A percentile compares a stretch with the other conserved stretches of the same genome.
Evolutionary conservation across 768 basidiomycete genomes (phyloP).

Genomic region (Terana coerulea): DNA sequence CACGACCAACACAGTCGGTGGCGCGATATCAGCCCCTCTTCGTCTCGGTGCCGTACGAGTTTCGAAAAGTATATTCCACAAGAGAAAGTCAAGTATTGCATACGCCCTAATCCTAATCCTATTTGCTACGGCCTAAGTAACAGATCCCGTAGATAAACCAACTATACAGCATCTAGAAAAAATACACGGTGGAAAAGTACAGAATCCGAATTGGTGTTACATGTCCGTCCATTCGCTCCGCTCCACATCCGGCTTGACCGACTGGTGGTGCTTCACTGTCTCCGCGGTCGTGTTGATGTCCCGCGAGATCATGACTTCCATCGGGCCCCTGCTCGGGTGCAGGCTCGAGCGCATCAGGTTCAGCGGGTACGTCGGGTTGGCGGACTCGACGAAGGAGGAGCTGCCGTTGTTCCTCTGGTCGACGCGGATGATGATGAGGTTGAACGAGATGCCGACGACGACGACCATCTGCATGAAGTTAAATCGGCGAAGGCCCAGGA

Average conservation of each 20-base stretch:
- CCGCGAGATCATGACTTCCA: conserved; percentile 9
- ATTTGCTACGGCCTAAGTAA: no score
- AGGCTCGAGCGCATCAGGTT: conserved; percentile 7
- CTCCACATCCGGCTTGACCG: background rate
- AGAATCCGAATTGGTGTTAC: no score
- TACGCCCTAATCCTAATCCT: no score
- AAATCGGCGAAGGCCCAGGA: background rate
- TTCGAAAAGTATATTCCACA: no score
- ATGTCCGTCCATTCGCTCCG: conserved; percentile 1
- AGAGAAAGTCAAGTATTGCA: no score
- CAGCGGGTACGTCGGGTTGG: conserved; percentile 7
- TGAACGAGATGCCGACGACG: conserved; percentile 27
- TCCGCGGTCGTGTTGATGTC: conserved; percentile 7
- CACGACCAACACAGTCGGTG: no score
- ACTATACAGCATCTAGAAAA: no score
- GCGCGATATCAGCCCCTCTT: no score
- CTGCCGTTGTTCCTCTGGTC: background rate
- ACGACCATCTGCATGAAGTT: conserved; percentile 17
- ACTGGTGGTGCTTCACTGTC: conserved; percentile 5
- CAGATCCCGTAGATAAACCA: no score
- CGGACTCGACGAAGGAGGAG: conserved; percentile 1
- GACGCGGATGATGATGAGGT: conserved; percentile 28
- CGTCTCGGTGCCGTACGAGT: no score
- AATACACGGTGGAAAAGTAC: no score
- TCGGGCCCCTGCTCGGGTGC: background rate